A percentile compares a stretch with the other conserved stretches of the same genome.
These are phyloP conservation scores for Agroathelia rolfsii DNA, from an alignment of 1,284 basidiomycete genomes.

Conservation along the genomic window DNA sequence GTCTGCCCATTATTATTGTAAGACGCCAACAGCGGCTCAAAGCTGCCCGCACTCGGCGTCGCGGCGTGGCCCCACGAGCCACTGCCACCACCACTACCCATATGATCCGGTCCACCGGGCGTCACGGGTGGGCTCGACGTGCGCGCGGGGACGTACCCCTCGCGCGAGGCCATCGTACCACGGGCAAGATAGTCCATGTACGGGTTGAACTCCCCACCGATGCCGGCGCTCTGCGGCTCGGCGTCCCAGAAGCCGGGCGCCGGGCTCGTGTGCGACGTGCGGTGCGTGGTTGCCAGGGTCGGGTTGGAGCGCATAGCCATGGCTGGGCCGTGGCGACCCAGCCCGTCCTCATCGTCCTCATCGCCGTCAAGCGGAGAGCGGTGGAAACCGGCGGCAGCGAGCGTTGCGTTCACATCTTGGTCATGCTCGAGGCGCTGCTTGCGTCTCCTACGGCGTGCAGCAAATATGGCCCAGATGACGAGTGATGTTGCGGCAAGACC, in stretches of 20 bases:
- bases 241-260: constrained; percentile 17
- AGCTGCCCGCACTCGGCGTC: constrained; percentile 48
- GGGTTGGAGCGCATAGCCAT: constrained; percentile 14
- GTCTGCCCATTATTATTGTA: too few species aligned
- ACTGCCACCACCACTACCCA: too few species aligned
- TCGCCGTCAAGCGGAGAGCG: constrained; percentile 61
- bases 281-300: constrained; percentile 16
- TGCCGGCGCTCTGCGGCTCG: constrained; percentile 4
- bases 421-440: constrained; percentile 54
- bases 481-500: constrained; percentile 64
- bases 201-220: constrained; percentile 35
- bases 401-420: constrained; percentile 52
- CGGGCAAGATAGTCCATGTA: constrained; percentile 35
- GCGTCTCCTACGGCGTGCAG: constrained; percentile 51
- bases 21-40: constrained; percentile 50
- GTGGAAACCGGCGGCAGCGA: constrained; percentile 57
- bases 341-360: constrained; percentile 37
- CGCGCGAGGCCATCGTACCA: constrained; percentile 20
- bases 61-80: too few species aligned
- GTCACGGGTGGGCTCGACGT: constrained; percentile 39
- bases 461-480: constrained; percentile 60
- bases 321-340: too few species aligned
- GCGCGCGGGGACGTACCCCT: constrained; percentile 35
- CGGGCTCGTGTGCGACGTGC: too few species aligned
- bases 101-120: too few species aligned